These are phyloP conservation scores for Cunninghamia lanceolata DNA, from an alignment of 75 land plant species.

Conservation along the genomic window DNA sequence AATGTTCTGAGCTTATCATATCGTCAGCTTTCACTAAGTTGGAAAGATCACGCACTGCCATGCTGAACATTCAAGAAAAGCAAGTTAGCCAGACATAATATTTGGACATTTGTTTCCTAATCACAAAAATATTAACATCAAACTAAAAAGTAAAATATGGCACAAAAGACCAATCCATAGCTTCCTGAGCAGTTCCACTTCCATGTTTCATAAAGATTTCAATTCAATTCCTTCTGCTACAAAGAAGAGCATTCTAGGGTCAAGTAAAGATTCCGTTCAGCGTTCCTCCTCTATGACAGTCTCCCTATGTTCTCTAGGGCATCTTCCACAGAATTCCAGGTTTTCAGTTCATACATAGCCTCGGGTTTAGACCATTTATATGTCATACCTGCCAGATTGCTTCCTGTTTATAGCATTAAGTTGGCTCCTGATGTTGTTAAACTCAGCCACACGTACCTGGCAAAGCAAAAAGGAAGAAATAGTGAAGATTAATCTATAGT, in stretches of 20 bases:
- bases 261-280: not conserved
- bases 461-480: not conserved
- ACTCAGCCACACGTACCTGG: conserved; percentile 92
- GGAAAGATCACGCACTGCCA: conserved; percentile 97
- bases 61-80: conserved; percentile 41
- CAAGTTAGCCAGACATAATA: not conserved
- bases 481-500: not conserved
- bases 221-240: not conserved
- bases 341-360: not conserved
- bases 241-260: not conserved
- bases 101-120: not conserved
- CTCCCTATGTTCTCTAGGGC: not conserved
- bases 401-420: conserved; percentile 91
- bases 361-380: not conserved
- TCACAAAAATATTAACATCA: not conserved
- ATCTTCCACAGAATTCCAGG: not conserved
- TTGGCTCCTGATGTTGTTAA: conserved; percentile 86
- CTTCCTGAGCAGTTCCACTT: not conserved
- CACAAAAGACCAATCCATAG: not conserved
- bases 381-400: conserved; percentile 85
- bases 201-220: not conserved
- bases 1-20: conserved; percentile 82
- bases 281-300: not conserved
- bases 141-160: not conserved
- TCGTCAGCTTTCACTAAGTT: conserved; percentile 85